A percentile compares a stretch with the other conserved stretches of the same genome.
phyloP scores from a whole-genome alignment of 768 basidiomycete species.

The Infundibulicybe gibba region DNA sequence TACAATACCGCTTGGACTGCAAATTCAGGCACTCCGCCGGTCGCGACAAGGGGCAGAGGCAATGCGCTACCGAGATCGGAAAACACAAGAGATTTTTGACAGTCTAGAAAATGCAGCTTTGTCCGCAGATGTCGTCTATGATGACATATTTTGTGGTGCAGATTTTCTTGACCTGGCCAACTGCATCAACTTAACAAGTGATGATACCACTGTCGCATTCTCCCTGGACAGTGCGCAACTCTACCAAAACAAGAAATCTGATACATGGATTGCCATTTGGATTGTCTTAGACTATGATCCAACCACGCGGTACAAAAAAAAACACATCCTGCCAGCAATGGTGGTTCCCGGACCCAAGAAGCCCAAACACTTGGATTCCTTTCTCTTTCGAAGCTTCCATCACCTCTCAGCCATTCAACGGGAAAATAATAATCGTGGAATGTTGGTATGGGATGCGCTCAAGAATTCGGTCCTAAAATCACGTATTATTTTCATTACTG shows the following conservation, averaged over 20 bases:
- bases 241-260: slow-evolving; percentile 34
- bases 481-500: slow-evolving; percentile 11
- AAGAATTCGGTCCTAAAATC: slow-evolving; percentile 4
- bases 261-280: slow-evolving; percentile 37
- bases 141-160: slow-evolving; percentile 20
- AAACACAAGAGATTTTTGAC: slow-evolving; percentile 12
- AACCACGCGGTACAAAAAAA: slow-evolving; percentile 23
- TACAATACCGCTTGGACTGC: slow-evolving; percentile 25
- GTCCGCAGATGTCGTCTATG: not conserved
- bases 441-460: slow-evolving; percentile 15
- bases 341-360: slow-evolving; percentile 35
- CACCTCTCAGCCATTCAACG: slow-evolving; percentile 10
- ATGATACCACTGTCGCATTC: slow-evolving; percentile 25
- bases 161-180: slow-evolving; percentile 20
- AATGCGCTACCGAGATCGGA: slow-evolving; percentile 20
- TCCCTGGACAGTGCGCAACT: slow-evolving; percentile 38
- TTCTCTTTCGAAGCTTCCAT: slow-evolving; percentile 24
- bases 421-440: slow-evolving; percentile 17
- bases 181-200: slow-evolving; percentile 11
- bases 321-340: slow-evolving; percentile 23
- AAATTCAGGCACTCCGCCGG: slow-evolving; percentile 33
- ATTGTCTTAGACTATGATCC: slow-evolving; percentile 23
- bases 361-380: slow-evolving; percentile 31
- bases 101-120: slow-evolving; percentile 3
- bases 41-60: slow-evolving; percentile 13